Evolutionary conservation across 768 basidiomycete species (phyloP).

Genomic region (Hygrophoropsis aurantiaca): DNA sequence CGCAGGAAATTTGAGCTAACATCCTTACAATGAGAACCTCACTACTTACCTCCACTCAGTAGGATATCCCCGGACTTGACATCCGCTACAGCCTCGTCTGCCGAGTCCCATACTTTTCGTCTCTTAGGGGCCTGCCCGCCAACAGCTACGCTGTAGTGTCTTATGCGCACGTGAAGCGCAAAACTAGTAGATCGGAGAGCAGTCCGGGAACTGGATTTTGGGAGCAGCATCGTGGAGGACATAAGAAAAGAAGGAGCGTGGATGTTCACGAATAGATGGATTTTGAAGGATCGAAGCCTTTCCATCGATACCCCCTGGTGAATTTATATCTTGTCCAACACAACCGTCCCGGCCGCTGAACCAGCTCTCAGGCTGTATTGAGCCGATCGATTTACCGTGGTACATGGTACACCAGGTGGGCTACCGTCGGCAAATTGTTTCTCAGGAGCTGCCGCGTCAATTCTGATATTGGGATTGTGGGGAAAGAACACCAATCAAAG

Average conservation of each 20-base stretch:
- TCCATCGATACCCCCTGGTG: background rate
- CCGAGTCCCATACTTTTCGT: constrained; percentile 68
- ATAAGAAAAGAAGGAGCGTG: background rate
- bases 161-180: constrained; percentile 1
- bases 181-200: constrained; percentile 5
- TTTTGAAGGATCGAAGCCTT: background rate
- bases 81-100: constrained; percentile 75
- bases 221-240: constrained; percentile 6
- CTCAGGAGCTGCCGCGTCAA: background rate
- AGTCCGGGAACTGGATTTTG: constrained; percentile 5
- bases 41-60: constrained; percentile 66
- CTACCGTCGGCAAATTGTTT: background rate
- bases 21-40: constrained; percentile 1
- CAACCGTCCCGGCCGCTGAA: background rate
- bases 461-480: background rate
- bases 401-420: background rate
- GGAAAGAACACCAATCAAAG: background rate
- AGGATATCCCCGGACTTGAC: constrained; percentile 73
- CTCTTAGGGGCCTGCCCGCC: constrained; percentile 25
- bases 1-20: background rate
- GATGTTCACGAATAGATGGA: background rate
- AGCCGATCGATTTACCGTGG: constrained; percentile 5
- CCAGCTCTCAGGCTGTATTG: background rate
- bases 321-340: background rate
- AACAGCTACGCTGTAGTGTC: constrained; percentile 7